Evolutionary conservation across 805 yeast species (phyloP).

Genomic region (Cyberlindnera xylosilytica): DNA sequence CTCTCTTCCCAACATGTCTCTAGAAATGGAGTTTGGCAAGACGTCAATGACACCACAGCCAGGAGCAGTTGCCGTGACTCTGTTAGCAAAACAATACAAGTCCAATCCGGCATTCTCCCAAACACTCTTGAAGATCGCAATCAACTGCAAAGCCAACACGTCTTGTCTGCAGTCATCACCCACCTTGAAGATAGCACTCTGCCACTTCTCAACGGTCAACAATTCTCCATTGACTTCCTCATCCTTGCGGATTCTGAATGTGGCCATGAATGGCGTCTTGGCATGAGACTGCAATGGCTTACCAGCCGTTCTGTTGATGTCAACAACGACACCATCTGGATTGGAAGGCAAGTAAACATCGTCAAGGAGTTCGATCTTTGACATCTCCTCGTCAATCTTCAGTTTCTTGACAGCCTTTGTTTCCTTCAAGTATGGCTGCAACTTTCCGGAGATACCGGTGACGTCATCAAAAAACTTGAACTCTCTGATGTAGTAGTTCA

Average conservation of each 20-base stretch:
- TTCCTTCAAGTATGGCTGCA: slow-evolving; percentile 91
- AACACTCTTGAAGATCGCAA: slow-evolving; percentile 86
- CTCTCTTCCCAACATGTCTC: slow-evolving; percentile 98
- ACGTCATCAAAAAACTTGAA: slow-evolving; percentile 88
- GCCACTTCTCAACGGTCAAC: slow-evolving; percentile 67
- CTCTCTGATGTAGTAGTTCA: slow-evolving; percentile 71
- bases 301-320: slow-evolving; percentile 89
- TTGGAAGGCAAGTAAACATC: slow-evolving; percentile 94
- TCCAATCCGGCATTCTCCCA: slow-evolving; percentile 89
- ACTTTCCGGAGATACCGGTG: slow-evolving; percentile 89
- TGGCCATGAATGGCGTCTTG: slow-evolving; percentile 97
- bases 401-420: slow-evolving; percentile 94
- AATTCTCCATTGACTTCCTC: slow-evolving; percentile 39
- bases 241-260: slow-evolving; percentile 75
- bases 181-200: slow-evolving; percentile 95
- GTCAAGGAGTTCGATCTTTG: slow-evolving; percentile 61
- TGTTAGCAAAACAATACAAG: slow-evolving; percentile 84
- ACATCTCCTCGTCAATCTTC: slow-evolving; percentile 96
- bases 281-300: slow-evolving; percentile 97
- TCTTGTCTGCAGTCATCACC: slow-evolving; percentile 99
- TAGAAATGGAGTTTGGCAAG: slow-evolving; percentile 87
- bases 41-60: slow-evolving; percentile 99
- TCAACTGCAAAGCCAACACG: slow-evolving; percentile 86
- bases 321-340: slow-evolving; percentile 93
- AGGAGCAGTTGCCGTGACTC: slow-evolving; percentile 98